Percentiles rank a stretch among this genome's conserved stretches.
Conservation (phyloP, 331 rosid genomes). For the Saraca asoca region DNA sequence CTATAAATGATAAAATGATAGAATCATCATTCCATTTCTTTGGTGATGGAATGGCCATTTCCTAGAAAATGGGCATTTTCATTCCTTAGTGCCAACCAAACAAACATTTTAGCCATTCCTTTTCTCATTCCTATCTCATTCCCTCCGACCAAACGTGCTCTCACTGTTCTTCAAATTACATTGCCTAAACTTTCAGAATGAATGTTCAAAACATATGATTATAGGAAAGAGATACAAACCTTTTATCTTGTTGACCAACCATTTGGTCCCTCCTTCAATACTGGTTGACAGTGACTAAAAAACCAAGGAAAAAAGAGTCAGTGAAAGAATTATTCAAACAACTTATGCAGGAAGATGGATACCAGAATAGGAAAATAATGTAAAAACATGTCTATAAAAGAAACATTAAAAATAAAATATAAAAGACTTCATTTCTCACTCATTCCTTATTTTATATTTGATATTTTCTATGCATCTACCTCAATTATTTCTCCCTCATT, state of each 20-base stretch:
- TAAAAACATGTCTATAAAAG: background rate
- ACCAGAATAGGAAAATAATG: background rate
- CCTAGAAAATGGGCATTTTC: too few species aligned
- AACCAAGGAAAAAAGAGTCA: conserved; percentile 35
- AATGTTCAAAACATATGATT: background rate
- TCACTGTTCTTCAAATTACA: conserved; percentile 5
- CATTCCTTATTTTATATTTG: background rate
- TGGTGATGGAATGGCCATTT: too few species aligned
- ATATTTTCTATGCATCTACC: background rate
- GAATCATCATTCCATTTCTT: too few species aligned
- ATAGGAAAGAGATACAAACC: conserved; percentile 54
- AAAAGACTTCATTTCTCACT: background rate
- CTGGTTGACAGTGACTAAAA: conserved; percentile 66
- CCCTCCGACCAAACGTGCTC: too few species aligned
- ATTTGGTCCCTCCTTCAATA: conserved; percentile 84
- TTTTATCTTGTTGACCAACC: conserved; percentile 91
- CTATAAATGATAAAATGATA: too few species aligned
- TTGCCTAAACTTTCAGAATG: background rate
- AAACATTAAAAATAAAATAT: background rate
- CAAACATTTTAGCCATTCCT: too few species aligned
- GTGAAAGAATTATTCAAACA: background rate
- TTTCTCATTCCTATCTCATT: too few species aligned
- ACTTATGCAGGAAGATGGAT: conserved; percentile 1
- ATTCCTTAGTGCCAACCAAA: too few species aligned
- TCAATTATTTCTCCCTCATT: too few species aligned